Conservation (phyloP, 805 yeast species). For the Saturnispora dispora region DNA sequence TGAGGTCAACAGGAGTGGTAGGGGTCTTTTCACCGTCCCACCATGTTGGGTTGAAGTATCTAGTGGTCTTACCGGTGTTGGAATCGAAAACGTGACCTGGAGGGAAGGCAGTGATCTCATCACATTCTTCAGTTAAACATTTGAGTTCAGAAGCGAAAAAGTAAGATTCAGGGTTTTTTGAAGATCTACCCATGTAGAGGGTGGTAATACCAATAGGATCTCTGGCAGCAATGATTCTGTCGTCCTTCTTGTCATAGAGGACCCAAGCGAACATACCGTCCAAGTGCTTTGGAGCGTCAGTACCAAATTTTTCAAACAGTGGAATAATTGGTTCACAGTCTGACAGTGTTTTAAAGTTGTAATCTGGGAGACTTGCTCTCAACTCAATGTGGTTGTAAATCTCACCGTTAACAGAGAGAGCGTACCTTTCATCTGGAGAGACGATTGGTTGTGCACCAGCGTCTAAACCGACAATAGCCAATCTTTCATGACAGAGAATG, state of each 20-base stretch:
- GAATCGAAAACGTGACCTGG: constrained; percentile 98
- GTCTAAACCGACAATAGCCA: constrained; percentile 95
- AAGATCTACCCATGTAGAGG: constrained; percentile 83
- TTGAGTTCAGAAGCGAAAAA: constrained; percentile 93
- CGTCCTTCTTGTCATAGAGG: constrained; percentile 71
- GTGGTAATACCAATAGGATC: constrained; percentile 98
- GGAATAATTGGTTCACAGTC: constrained; percentile 99
- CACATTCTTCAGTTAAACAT: constrained; percentile 92
- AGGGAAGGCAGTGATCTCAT: constrained; percentile 86
- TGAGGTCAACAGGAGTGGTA: constrained; percentile 63
- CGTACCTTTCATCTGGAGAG: constrained; percentile 62
- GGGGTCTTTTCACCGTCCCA: constrained; percentile 79
- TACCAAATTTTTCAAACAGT: constrained; percentile 72
- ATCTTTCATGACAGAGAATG: constrained; percentile 87
- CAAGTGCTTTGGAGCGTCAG: constrained; percentile 83
- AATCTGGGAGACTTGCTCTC: constrained; percentile 66
- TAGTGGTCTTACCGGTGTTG: constrained; percentile 69
- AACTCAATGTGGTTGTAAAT: constrained; percentile 92
- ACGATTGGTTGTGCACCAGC: constrained; percentile 97
- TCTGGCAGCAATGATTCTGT: constrained; percentile 92
- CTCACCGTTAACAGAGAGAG: constrained; percentile 92
- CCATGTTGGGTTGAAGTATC: constrained; percentile 93
- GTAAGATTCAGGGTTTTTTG: constrained; percentile 61
- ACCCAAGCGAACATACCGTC: constrained; percentile 99
- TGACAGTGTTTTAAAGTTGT: constrained; percentile 72